Conservation (phyloP, 495 filamentous ascomycete genomes). For the Tuber calosporum region DNA sequence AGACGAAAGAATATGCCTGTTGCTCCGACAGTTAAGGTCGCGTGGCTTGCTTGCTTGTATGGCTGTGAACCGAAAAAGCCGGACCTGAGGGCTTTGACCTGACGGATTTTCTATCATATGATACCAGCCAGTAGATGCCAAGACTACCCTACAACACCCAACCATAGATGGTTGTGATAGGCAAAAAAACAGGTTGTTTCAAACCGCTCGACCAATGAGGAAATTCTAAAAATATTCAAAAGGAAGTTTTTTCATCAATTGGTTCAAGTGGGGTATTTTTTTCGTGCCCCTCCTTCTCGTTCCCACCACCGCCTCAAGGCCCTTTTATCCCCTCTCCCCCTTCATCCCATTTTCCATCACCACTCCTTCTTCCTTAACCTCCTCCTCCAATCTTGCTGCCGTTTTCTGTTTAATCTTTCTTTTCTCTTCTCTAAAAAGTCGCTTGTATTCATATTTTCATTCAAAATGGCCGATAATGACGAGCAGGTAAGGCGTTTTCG, state of each 20-base stretch:
- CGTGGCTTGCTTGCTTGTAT: background rate
- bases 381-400: conserved; percentile 23
- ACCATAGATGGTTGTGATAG: background rate
- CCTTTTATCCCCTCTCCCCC: conserved; percentile 36
- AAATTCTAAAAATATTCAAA: conserved; percentile 24
- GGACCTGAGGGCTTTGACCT: background rate
- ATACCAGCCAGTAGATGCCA: background rate
- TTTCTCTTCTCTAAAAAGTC: conserved; percentile 40
- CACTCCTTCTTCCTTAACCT: conserved; percentile 36
- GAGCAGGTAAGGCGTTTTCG: conserved; percentile 49
- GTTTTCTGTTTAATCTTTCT: conserved; percentile 24
- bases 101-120: background rate
- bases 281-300: conserved; percentile 37
- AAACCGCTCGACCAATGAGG: conserved; percentile 14
- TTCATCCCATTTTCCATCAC: conserved; percentile 36
- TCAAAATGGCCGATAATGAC: conserved; percentile 55
- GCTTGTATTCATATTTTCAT: conserved; percentile 34
- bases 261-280: conserved; percentile 37
- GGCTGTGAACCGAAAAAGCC: background rate
- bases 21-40: background rate
- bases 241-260: conserved; percentile 12
- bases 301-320: conserved; percentile 25
- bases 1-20: background rate
- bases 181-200: conserved; percentile 24
- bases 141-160: background rate